Evolutionary conservation across 2,329 filamentous ascomycete genomes (phyloP).

Genomic region (Nigrospora oryzae): DNA sequence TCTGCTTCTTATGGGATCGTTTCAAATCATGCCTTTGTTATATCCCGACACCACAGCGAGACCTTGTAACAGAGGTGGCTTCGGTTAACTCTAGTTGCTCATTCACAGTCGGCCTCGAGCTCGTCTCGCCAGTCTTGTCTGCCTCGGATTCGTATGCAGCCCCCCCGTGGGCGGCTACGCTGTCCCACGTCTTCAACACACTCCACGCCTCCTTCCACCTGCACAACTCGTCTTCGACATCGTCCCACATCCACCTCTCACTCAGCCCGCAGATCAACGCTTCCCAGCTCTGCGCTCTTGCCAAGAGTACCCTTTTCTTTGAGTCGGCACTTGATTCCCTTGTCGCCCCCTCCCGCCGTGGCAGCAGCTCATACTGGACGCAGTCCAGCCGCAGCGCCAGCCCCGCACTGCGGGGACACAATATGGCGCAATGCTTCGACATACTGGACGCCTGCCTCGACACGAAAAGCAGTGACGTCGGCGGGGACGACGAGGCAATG

Average conservation of each 20-base stretch:
- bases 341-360: slow-evolving; percentile 12
- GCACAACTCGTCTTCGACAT: slow-evolving; percentile 17
- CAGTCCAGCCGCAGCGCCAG: slow-evolving; percentile 21
- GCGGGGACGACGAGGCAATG: neutral
- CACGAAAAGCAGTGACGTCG: neutral
- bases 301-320: slow-evolving; percentile 23
- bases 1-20: too few relatives aligned
- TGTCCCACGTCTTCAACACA: slow-evolving; percentile 20
- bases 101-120: slow-evolving; percentile 20
- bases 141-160: slow-evolving; percentile 6
- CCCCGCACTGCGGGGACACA: slow-evolving; percentile 10
- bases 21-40: too few relatives aligned
- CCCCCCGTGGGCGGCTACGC: slow-evolving; percentile 16
- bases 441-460: slow-evolving; percentile 12
- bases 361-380: slow-evolving; percentile 21
- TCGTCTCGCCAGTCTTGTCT: slow-evolving; percentile 26
- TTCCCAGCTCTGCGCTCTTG: slow-evolving; percentile 16
- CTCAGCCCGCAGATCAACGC: slow-evolving; percentile 10
- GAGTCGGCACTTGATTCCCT: slow-evolving; percentile 24
- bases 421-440: slow-evolving; percentile 14
- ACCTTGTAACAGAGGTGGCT: too few relatives aligned
- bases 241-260: slow-evolving; percentile 29
- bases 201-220: slow-evolving; percentile 16
- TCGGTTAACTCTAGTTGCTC: too few relatives aligned
- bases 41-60: too few relatives aligned